Conservation (phyloP, 495 filamentous ascomycete genomes). For the Xylaria venustula region DNA sequence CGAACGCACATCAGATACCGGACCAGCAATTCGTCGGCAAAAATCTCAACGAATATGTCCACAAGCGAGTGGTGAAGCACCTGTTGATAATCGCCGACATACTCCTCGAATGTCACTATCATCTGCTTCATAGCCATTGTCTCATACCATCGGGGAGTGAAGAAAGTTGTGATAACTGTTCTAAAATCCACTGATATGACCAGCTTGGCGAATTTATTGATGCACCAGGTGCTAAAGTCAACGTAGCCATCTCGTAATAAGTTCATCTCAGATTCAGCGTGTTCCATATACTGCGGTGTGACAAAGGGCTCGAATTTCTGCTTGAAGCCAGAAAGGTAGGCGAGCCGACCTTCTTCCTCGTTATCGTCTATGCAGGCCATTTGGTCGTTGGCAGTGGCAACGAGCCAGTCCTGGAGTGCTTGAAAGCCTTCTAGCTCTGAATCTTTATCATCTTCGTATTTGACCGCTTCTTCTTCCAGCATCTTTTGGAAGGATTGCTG, state of each 20-base stretch:
- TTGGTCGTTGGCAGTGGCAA: constrained; percentile 97
- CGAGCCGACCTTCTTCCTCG: constrained; percentile 64
- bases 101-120: constrained; percentile 89
- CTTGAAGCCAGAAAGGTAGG: constrained; percentile 79
- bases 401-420: constrained; percentile 84
- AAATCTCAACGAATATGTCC: constrained; percentile 86
- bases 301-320: constrained; percentile 75
- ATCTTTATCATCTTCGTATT: constrained; percentile 57
- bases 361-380: constrained; percentile 95
- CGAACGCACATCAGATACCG: constrained; percentile 82
- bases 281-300: constrained; percentile 73
- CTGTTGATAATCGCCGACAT: constrained; percentile 77
- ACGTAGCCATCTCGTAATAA: constrained; percentile 84
- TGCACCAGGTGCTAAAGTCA: constrained; percentile 87
- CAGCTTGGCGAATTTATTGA: constrained; percentile 75
- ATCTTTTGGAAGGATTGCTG: constrained; percentile 84
- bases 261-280: constrained; percentile 68
- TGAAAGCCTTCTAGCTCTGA: constrained; percentile 76
- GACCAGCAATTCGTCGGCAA: constrained; percentile 84
- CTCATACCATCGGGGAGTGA: constrained; percentile 84
- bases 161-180: constrained; percentile 79
- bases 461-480: constrained; percentile 79
- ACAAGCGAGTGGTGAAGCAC: constrained; percentile 81
- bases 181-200: constrained; percentile 87
- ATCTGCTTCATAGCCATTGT: constrained; percentile 83